Percentiles rank a stretch among this genome's conserved stretches.
phyloP scores from a whole-genome alignment of 805 yeast species.

The Yarrowia hollandica region DNA sequence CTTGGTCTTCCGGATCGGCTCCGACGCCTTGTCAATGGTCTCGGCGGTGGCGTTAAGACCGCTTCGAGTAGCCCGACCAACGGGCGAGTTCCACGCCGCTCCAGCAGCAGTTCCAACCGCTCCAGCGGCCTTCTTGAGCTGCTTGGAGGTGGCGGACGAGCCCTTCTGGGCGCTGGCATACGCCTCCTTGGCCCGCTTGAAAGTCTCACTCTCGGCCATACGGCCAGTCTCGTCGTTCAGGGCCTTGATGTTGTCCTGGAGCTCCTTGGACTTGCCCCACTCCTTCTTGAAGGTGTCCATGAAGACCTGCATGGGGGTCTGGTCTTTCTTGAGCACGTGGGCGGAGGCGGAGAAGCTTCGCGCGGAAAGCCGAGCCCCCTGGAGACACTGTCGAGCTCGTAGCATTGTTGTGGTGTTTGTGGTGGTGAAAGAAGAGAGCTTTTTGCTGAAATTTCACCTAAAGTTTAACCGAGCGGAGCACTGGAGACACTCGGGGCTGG shows the following conservation, averaged over 20 bases:
- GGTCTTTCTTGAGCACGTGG: slow-evolving; percentile 31
- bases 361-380: neutral
- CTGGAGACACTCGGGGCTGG: too few species aligned
- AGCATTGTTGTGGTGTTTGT: slow-evolving; percentile 14
- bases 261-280: slow-evolving; percentile 85
- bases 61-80: slow-evolving; percentile 83
- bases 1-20: slow-evolving; percentile 89
- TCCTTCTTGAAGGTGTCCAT: slow-evolving; percentile 88
- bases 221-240: slow-evolving; percentile 94
- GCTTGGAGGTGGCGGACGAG: slow-evolving; percentile 64
- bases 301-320: slow-evolving; percentile 80
- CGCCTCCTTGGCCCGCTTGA: slow-evolving; percentile 89
- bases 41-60: slow-evolving; percentile 83
- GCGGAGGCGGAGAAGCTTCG: slow-evolving; percentile 7
- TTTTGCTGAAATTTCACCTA: neutral
- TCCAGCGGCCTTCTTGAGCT: slow-evolving; percentile 86
- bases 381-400: slow-evolving; percentile 27
- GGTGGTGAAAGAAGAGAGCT: neutral
- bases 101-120: slow-evolving; percentile 86
- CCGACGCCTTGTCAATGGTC: slow-evolving; percentile 76
- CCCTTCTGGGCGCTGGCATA: slow-evolving; percentile 79
- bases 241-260: slow-evolving; percentile 90
- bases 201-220: slow-evolving; percentile 90
- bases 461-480: too few species aligned
- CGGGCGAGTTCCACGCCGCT: slow-evolving; percentile 95